Base-by-base conservation (phyloP, 768 basidiomycete genomes). In the Serendipita sp. region DNA sequence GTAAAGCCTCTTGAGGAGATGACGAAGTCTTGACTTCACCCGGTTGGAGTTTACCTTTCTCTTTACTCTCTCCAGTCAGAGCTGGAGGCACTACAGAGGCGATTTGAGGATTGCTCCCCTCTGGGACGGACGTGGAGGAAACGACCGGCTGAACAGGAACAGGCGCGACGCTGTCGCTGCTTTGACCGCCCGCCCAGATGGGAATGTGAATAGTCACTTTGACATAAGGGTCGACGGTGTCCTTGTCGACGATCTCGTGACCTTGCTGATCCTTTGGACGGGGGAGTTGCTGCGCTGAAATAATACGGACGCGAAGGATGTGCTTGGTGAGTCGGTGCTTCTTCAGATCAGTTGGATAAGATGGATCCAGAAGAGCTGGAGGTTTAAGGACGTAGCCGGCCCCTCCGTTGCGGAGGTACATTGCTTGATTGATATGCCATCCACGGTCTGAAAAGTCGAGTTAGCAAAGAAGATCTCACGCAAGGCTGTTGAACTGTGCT, bases 341-440 rank as follows among this genome's bases (percentile, higher is more conserved):
- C 17, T 22, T 17, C 9, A 28, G 53, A 67, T 83, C 79, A 34
- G 78, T 75, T 31, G 53, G 53, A 31, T 58, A 58, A 9, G 53
- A 58, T 17, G 22, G 30, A 20, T 73, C 73, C 3, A 90, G 78
- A 9, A 97, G 77, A 1, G 86, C 82, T 2, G 77, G 77, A 1
- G 95, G 95, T 70, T 97, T 96, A 44, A 96, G 80, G 1, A 99
- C 84, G 68, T 90, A 96, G 0, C 95, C 95, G 1, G 81, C 78
- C 3, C 88, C 80, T n/a, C 87, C 88, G 67, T 95, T 94, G 3
- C 88, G 79, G 66, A 86, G 84, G 73, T 98, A 99, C 90, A 98
- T 93, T 4, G 94, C 90, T 64, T 88, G 83, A 69, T 96, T 99
- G 71, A 97, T 90, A 76, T 85, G 84, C 69, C 86, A 88, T 1